phyloP scores from a whole-genome alignment of 1,284 basidiomycete genomes.

The Trichosporon inkin region DNA sequence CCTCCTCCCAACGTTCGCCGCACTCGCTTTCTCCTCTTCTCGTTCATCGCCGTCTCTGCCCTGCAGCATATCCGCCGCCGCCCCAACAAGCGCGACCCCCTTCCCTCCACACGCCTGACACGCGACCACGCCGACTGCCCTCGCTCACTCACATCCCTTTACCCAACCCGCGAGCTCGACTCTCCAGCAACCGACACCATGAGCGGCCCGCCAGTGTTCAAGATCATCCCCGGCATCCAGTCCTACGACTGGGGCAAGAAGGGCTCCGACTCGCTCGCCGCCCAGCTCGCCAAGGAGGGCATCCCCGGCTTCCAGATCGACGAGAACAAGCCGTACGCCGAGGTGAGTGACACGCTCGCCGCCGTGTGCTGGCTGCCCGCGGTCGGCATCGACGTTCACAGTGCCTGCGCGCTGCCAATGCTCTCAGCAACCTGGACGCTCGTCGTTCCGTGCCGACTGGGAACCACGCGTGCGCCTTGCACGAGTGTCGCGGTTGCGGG shows the following conservation, averaged over 20 bases:
- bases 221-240: conserved; percentile 47
- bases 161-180: neutral
- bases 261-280: conserved; percentile 54
- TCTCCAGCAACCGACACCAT: neutral
- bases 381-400: neutral
- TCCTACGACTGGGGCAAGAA: conserved; percentile 58
- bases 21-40: too few species aligned
- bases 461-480: too few species aligned
- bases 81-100: too few species aligned
- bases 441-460: too few species aligned
- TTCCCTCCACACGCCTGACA: too few species aligned
- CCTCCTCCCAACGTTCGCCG: too few species aligned
- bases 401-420: neutral
- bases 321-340: conserved; percentile 60
- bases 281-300: conserved; percentile 54
- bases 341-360: conserved; percentile 52
- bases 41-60: too few species aligned
- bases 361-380: neutral
- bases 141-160: neutral
- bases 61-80: too few species aligned
- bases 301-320: conserved; percentile 56
- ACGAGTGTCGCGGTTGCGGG: too few species aligned
- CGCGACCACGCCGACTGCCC: too few species aligned
- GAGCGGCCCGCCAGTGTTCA: conserved; percentile 35
- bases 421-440: neutral